Evolutionary conservation across 805 yeast species (phyloP).

Genomic region (Barnettozyma californica): DNA sequence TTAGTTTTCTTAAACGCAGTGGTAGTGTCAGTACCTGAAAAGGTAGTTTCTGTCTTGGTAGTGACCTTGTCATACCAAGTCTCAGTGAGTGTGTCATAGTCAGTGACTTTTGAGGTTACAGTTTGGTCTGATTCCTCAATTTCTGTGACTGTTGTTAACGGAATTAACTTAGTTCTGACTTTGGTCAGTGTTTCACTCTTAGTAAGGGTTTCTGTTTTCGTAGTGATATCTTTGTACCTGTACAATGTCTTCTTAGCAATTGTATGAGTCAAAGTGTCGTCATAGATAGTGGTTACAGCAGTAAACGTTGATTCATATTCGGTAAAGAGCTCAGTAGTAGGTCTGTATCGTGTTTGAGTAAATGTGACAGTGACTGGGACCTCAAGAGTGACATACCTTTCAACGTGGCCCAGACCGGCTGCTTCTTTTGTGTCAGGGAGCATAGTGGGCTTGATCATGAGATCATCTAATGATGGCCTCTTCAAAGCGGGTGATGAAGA

Average conservation of each 20-base stretch:
- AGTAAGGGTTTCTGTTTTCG: conserved; percentile 14
- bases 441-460: background rate
- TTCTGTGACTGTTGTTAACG: conserved; percentile 23
- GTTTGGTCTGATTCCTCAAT: conserved; percentile 26
- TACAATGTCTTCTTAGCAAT: conserved; percentile 18
- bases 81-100: conserved; percentile 19
- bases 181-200: conserved; percentile 10
- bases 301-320: conserved; percentile 17
- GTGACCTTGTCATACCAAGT: conserved; percentile 9
- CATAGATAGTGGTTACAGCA: conserved; percentile 12
- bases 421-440: background rate
- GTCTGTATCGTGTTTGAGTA: conserved; percentile 16
- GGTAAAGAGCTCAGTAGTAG: conserved; percentile 18
- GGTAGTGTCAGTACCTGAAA: conserved; percentile 14
- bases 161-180: conserved; percentile 15
- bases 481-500: background rate
- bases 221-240: conserved; percentile 15
- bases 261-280: conserved; percentile 15
- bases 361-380: conserved; percentile 19
- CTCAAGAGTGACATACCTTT: conserved; percentile 3
- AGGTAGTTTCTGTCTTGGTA: conserved; percentile 11
- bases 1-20: conserved; percentile 16
- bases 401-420: background rate
- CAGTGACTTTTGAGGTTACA: conserved; percentile 21
- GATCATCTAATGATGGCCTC: background rate